phyloP scores from a whole-genome alignment of 108 stramenopile species.

The Aurantiochytrium sp. region DNA sequence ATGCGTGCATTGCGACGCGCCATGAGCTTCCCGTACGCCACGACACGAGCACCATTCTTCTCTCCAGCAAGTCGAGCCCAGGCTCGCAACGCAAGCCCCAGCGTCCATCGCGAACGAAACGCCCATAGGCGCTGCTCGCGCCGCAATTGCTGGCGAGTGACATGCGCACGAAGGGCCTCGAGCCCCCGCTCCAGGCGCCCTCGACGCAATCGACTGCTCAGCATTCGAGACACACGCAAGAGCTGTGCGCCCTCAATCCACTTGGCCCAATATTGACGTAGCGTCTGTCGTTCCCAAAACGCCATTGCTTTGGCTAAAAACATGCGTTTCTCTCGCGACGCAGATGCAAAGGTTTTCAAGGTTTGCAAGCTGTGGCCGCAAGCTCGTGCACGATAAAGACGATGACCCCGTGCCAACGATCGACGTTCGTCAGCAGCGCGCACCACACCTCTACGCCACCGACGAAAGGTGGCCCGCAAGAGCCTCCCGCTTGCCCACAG shows the following conservation, averaged over 20 bases:
- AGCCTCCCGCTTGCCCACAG: neutral
- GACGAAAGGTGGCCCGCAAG: neutral
- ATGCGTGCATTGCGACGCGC: neutral
- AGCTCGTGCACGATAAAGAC: neutral
- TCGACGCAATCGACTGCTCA: neutral
- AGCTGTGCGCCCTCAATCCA: neutral
- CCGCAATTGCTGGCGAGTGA: neutral
- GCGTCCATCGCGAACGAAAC: neutral
- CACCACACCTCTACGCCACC: neutral
- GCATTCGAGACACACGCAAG: neutral
- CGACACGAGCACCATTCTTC: neutral
- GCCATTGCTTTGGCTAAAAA: neutral
- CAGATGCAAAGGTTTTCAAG: neutral
- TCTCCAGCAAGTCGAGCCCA: neutral
- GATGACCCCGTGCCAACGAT: neutral
- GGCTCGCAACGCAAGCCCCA: neutral
- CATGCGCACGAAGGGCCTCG: neutral
- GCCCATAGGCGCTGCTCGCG: neutral
- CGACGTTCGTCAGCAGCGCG: neutral
- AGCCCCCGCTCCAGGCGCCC: neutral
- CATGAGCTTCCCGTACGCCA: neutral
- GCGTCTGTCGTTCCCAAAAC: neutral
- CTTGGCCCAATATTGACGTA: neutral
- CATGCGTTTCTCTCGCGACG: neutral
- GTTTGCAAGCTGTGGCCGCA: neutral